These are phyloP conservation scores for Pleurotus salmoneostramineus DNA, from an alignment of 768 basidiomycete species.

Conservation along the genomic window DNA sequence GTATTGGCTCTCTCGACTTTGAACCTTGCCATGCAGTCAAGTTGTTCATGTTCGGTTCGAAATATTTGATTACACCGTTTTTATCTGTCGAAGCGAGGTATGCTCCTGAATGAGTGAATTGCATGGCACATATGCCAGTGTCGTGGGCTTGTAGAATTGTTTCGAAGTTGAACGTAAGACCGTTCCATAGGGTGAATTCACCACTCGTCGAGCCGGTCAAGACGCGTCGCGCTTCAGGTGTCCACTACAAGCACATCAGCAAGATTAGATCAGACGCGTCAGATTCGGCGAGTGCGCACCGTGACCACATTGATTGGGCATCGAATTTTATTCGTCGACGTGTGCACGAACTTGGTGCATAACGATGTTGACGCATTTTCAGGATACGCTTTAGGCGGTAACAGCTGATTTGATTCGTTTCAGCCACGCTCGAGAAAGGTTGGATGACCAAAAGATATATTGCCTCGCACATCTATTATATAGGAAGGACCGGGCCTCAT, in stretches of 20 bases:
- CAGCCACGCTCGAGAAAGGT: constrained; percentile 15
- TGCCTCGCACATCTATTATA: constrained; percentile 73
- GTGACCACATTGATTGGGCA: constrained; percentile 96
- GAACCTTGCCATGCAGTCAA: constrained; percentile 92
- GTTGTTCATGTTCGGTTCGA: constrained; percentile 99
- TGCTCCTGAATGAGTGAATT: constrained; percentile 90
- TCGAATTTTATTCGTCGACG: constrained; percentile 96
- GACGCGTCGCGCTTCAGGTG: constrained; percentile 90
- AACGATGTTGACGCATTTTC: constrained; percentile 89
- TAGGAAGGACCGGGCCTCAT: constrained; percentile 85
- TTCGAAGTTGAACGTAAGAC: constrained; percentile 98
- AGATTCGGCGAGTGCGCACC: constrained; percentile 42
- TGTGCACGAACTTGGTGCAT: constrained; percentile 97
- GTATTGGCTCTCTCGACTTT: constrained; percentile 79
- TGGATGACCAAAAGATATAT: constrained; percentile 6
- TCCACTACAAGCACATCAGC: constrained; percentile 62
- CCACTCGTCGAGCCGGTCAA: constrained; percentile 95
- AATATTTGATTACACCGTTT: constrained; percentile 95
- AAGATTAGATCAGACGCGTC: constrained; percentile 7
- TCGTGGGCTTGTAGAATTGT: constrained; percentile 99
- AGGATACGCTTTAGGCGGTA: constrained; percentile 91
- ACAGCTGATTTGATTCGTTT: constrained; percentile 51
- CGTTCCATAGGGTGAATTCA: constrained; percentile 99
- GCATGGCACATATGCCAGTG: constrained; percentile 83
- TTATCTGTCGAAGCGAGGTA: constrained; percentile 94